These are phyloP conservation scores for Spathaspora gorwiae DNA, from an alignment of 805 yeast genomes.

Conservation along the genomic window DNA sequence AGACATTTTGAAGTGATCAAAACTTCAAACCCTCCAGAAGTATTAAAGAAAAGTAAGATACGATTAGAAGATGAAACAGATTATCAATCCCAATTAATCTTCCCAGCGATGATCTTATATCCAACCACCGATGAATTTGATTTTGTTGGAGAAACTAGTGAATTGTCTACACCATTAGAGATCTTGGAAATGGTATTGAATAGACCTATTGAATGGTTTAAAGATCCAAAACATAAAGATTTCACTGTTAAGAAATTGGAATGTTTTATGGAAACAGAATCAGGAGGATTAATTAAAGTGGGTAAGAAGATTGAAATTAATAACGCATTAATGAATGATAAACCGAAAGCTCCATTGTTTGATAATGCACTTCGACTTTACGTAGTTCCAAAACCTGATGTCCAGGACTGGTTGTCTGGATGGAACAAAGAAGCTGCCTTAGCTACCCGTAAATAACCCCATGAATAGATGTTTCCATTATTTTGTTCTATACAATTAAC, in stretches of 20 bases:
- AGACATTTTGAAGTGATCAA: constrained; percentile 52
- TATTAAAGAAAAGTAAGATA: constrained; percentile 48
- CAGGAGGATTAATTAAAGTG: constrained; percentile 81
- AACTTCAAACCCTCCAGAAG: constrained; percentile 52
- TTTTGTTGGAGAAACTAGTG: constrained; percentile 70
- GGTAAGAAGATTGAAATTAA: constrained; percentile 72
- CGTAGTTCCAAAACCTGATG: constrained; percentile 70
- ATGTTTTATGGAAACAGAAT: constrained; percentile 73
- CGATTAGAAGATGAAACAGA: constrained; percentile 62
- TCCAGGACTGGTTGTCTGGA: constrained; percentile 56
- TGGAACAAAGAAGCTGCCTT: constrained; percentile 66
- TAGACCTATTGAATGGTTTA: constrained; percentile 68
- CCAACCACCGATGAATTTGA: constrained; percentile 86
- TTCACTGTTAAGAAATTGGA: constrained; percentile 59
- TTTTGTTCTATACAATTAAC: constrained; percentile 20
- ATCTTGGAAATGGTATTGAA: constrained; percentile 53
- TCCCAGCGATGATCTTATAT: constrained; percentile 76
- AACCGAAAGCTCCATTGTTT: constrained; percentile 69
- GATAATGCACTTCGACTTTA: constrained; percentile 70
- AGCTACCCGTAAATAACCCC: constrained; percentile 27
- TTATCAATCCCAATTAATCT: constrained; percentile 70
- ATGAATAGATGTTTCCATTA: constrained; percentile 10
- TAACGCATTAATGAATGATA: constrained; percentile 56
- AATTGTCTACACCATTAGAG: constrained; percentile 62
- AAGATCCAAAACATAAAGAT: constrained; percentile 54